phyloP scores from a whole-genome alignment of 176 grass and related monocot species.

The Stipa capillata region DNA sequence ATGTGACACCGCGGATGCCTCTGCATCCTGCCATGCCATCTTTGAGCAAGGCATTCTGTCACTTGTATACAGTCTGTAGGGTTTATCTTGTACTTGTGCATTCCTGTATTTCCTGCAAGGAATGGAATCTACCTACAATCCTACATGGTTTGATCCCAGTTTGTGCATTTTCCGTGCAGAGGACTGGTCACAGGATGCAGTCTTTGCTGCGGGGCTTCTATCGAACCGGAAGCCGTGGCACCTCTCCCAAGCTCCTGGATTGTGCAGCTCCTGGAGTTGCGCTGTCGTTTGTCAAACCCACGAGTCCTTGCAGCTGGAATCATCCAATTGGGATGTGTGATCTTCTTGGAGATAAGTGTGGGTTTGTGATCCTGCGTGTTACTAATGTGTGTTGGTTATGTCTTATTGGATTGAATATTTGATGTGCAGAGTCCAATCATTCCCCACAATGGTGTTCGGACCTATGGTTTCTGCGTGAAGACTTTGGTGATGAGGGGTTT shows the following conservation, averaged over 20 bases:
- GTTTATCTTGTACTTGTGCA: not conserved
- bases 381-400: not conserved
- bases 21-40: not conserved
- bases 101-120: not conserved
- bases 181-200: not conserved
- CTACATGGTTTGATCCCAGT: not conserved
- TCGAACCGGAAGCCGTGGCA: not conserved
- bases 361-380: not conserved
- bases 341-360: not conserved
- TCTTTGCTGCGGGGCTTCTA: slow-evolving; percentile 17
- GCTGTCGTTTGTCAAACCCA: not conserved
- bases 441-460: not conserved
- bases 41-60: not conserved
- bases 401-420: not conserved
- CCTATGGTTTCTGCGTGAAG: not conserved
- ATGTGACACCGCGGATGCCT: too few relatives aligned
- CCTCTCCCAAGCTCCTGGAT: not conserved
- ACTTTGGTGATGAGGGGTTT: slow-evolving; percentile 8
- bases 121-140: not conserved
- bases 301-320: not conserved
- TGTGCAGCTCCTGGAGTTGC: too few relatives aligned
- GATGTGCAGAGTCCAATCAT: not conserved
- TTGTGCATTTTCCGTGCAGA: not conserved
- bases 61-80: not conserved
- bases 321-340: not conserved